Conservation (phyloP, 2,329 filamentous ascomycete genomes). For the Hirsutella rhossiliensis region DNA sequence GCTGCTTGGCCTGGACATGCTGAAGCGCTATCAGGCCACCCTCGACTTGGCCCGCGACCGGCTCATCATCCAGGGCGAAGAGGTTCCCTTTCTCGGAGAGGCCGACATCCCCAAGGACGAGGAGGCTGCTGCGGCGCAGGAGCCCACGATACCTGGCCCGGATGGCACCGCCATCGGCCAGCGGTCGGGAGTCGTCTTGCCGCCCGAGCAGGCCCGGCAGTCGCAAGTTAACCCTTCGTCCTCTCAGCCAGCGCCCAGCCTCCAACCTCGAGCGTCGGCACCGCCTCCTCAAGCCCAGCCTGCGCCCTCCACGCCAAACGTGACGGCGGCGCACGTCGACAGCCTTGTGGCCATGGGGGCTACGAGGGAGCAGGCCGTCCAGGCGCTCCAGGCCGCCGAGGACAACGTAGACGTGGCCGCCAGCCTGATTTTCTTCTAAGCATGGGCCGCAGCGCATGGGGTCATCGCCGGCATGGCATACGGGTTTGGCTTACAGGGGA, state of each 20-base stretch:
- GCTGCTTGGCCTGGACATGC: constrained; percentile 87
- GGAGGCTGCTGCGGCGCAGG: constrained; percentile 62
- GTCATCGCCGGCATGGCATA: background rate
- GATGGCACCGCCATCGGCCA: constrained; percentile 83
- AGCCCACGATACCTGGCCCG: constrained; percentile 75
- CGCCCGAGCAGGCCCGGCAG: constrained; percentile 8
- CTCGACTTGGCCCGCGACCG: constrained; percentile 81
- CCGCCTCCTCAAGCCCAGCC: constrained; percentile 11
- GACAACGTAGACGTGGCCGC: constrained; percentile 64
- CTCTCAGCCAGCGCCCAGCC: constrained; percentile 11
- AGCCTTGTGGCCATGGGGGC: constrained; percentile 71
- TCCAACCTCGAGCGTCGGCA: constrained; percentile 13
- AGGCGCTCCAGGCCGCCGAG: constrained; percentile 68
- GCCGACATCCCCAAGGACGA: constrained; percentile 83
- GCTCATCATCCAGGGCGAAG: constrained; percentile 76
- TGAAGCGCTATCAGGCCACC: constrained; percentile 87
- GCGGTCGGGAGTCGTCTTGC: constrained; percentile 61
- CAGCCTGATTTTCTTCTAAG: constrained; percentile 8
- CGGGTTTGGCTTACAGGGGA: background rate
- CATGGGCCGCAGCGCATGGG: background rate
- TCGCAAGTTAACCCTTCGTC: constrained; percentile 8
- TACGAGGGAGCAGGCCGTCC: constrained; percentile 60
- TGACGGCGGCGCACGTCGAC: constrained; percentile 56
- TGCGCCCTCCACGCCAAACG: constrained; percentile 16
- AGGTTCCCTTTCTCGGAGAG: constrained; percentile 83